phyloP scores from a whole-genome alignment of 805 yeast genomes.

The Lipomyces japonicus region DNA sequence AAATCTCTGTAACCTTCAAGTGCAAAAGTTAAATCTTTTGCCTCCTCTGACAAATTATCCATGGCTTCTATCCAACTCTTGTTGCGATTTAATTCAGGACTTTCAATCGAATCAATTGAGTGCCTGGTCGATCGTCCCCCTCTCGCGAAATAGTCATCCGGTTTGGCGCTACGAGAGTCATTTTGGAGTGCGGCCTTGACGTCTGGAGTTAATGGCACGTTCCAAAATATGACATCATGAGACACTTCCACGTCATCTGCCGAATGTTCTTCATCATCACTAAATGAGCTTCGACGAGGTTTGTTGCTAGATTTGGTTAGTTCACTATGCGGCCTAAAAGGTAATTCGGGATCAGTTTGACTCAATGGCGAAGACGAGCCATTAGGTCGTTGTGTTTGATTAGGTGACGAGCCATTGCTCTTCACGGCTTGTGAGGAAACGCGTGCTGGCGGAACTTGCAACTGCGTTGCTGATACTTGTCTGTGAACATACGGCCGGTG shows the following conservation, averaged over 20 bases:
- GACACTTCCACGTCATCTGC: slow-evolving; percentile 56
- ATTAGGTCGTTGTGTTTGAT: neutral
- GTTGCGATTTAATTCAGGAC: slow-evolving; percentile 2
- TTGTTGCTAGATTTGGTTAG: too few relatives aligned
- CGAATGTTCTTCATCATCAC: too few relatives aligned
- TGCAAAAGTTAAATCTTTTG: slow-evolving; percentile 37
- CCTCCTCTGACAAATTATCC: slow-evolving; percentile 38
- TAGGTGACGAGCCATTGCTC: too few relatives aligned
- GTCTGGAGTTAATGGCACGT: slow-evolving; percentile 61
- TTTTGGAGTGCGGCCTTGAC: neutral
- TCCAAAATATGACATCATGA: slow-evolving; percentile 52
- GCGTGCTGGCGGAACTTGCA: too few relatives aligned
- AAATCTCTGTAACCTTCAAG: slow-evolving; percentile 29
- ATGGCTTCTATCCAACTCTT: slow-evolving; percentile 31
- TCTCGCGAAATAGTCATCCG: neutral
- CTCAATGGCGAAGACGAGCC: neutral
- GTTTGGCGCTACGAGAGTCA: too few relatives aligned
- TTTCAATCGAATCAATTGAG: neutral
- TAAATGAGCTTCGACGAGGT: too few relatives aligned
- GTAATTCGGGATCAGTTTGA: neutral
- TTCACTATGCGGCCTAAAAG: too few relatives aligned
- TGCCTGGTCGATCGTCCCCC: neutral
- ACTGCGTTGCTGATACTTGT: too few relatives aligned
- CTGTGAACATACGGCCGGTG: too few relatives aligned
- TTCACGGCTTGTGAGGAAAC: too few relatives aligned